A percentile compares a stretch with the other conserved stretches of the same genome.
These are phyloP conservation scores for Strigomonas oncopelti DNA, from an alignment of 208 protist species.

Conservation along the genomic window DNA sequence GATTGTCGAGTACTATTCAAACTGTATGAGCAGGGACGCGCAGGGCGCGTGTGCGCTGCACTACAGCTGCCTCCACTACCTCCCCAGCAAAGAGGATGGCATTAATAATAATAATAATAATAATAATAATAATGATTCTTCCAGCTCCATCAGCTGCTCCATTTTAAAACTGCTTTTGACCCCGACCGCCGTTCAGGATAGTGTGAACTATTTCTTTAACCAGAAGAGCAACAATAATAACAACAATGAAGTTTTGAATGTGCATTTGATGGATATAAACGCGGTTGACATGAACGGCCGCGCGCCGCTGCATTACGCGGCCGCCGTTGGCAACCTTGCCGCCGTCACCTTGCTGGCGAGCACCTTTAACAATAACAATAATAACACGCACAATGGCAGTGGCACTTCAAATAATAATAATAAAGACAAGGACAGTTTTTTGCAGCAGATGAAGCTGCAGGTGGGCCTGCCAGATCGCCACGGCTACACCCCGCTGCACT, in stretches of 20 bases:
- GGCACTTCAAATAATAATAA: constrained; percentile 14
- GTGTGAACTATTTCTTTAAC: not conserved
- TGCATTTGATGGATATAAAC: constrained; percentile 1
- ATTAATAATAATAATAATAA: no score
- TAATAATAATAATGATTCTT: no score
- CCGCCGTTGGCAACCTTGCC: constrained; percentile 47
- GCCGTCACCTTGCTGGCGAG: constrained; percentile 42
- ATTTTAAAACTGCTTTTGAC: not conserved
- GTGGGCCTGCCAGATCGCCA: constrained; percentile 41
- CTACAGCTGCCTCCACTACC: not conserved
- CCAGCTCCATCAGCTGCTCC: no score
- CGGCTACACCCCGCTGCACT: constrained; percentile 73
- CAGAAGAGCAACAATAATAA: not conserved
- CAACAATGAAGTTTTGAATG: constrained; percentile 5
- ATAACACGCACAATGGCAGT: no score
- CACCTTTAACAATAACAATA: not conserved
- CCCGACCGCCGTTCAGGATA: not conserved
- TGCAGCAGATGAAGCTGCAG: constrained; percentile 12
- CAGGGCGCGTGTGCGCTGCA: constrained; percentile 76
- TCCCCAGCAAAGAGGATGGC: no score
- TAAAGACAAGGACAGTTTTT: constrained; percentile 8
- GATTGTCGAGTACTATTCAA: constrained; percentile 58
- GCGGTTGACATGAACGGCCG: constrained; percentile 77
- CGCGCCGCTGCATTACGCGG: constrained; percentile 85
- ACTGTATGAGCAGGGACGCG: constrained; percentile 70